Evolutionary conservation across 2,329 filamentous ascomycete species (phyloP).

Genomic region (Penicillium palitans): DNA sequence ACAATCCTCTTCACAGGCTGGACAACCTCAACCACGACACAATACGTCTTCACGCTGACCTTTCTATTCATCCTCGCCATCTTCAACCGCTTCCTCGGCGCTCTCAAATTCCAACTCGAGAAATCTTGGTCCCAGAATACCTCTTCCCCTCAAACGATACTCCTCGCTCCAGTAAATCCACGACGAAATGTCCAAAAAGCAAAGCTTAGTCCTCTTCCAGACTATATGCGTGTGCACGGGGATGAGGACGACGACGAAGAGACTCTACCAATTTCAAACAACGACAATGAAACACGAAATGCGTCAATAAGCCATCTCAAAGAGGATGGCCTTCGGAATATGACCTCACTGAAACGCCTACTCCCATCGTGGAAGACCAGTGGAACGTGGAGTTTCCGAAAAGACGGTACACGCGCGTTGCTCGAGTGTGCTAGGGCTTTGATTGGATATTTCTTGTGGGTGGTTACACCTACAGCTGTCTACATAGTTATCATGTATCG

Average conservation of each 20-base stretch:
- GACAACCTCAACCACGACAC: conserved; percentile 5
- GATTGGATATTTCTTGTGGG: conserved; percentile 11
- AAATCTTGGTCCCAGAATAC: background rate
- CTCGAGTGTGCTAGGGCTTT: conserved; percentile 4
- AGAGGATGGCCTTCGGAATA: background rate
- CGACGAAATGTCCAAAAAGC: background rate
- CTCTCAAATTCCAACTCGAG: conserved; percentile 11
- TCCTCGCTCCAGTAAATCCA: background rate
- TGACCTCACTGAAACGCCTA: background rate
- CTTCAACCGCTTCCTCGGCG: conserved; percentile 8
- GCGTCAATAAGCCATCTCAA: background rate
- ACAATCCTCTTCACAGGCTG: conserved; percentile 10
- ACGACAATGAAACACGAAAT: background rate
- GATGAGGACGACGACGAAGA: background rate
- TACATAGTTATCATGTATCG: background rate
- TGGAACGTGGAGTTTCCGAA: conserved; percentile 3
- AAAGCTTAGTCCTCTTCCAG: conserved; percentile 5
- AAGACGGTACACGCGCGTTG: conserved; percentile 2
- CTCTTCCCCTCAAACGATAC: background rate
- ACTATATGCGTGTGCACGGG: background rate
- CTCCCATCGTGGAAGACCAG: conserved; percentile 6
- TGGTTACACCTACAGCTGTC: background rate
- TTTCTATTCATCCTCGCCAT: conserved; percentile 11
- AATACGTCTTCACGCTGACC: background rate
- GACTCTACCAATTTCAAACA: background rate